Evolutionary conservation across 2,329 filamentous ascomycete genomes (phyloP).

Genomic region (Fusarium clavum): DNA sequence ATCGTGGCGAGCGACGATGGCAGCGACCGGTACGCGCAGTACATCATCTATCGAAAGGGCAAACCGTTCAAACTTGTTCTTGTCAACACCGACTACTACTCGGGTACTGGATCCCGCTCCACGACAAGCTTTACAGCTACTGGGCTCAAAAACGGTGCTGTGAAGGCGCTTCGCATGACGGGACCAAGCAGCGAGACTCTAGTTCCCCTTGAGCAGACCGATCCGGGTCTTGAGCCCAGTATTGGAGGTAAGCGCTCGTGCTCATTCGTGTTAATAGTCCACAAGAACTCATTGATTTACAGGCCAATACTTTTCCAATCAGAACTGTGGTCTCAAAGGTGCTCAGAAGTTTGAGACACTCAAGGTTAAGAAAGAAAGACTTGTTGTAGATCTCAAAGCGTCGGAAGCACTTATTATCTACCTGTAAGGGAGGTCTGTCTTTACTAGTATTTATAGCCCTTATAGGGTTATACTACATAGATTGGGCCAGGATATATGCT

Average conservation of each 20-base stretch:
- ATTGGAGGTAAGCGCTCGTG: background rate
- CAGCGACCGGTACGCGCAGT: background rate
- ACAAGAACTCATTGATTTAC: background rate
- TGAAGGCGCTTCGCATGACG: background rate
- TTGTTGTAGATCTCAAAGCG: background rate
- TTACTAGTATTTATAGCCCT: no score
- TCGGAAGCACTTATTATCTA: background rate
- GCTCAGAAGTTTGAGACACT: background rate
- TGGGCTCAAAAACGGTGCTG: background rate
- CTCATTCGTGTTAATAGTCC: fast-evolving
- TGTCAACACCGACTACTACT: background rate
- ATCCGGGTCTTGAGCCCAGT: background rate
- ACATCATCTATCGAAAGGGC: background rate
- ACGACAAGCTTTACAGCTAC: background rate
- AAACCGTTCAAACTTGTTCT: background rate
- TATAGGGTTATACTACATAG: no score
- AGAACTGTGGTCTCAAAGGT: background rate
- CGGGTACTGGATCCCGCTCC: background rate
- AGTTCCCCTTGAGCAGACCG: background rate
- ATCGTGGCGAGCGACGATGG: background rate
- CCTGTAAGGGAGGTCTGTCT: background rate
- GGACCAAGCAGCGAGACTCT: background rate
- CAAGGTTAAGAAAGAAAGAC: background rate
- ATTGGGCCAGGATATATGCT: no score
- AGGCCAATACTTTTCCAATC: background rate